Base-by-base conservation (phyloP, 768 basidiomycete genomes). In the Suillus brevipes region DNA sequence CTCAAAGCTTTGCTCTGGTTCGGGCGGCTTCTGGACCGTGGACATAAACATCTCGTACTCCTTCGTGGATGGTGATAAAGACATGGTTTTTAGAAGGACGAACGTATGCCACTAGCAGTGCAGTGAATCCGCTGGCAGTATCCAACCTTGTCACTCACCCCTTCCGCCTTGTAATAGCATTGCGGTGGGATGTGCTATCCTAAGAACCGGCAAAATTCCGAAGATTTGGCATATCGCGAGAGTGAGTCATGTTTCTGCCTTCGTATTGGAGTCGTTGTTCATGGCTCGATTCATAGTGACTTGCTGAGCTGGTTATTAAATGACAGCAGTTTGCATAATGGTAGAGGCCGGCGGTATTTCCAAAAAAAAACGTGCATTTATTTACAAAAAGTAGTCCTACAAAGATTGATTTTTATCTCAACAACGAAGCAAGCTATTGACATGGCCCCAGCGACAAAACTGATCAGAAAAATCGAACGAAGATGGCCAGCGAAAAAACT, bases 1-100 rank as follows among this genome's bases (percentile, higher is more conserved):
- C 74, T 75, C 75, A 71, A 75, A 75, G 20, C 74, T 71, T 25
- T 60, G 55, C 36, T 75, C 74, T 2, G 62, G 64, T 28, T 61
- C 58, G 36, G 62, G 63, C 2, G 52, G 38, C 57, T 58, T 58
- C 38, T 58, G 57, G 57, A 58, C 57, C 38, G 38, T 28, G 38
- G 38, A 58, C 57, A 58, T 58, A 9, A 58, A 58, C 25, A 25
- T 25, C 25, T 58, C 57, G 10, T 40, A 59, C 25, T 28, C 38
- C 7, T 42, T 59, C 25, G 13, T 28, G n/a, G 25, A 20, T 59
- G 38, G 18, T 42, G 38, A 28, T 42, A 59, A 28, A 10, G 57
- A 10, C 57, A 59, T 59, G 5, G 18, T 20, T 55, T 47, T 34
- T 12, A 20, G 9, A 34, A 34, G 18, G 16, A 28, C 14, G 40